Conservation (phyloP, 495 filamentous ascomycete genomes). For the Daldinia bambusicola region DNA sequence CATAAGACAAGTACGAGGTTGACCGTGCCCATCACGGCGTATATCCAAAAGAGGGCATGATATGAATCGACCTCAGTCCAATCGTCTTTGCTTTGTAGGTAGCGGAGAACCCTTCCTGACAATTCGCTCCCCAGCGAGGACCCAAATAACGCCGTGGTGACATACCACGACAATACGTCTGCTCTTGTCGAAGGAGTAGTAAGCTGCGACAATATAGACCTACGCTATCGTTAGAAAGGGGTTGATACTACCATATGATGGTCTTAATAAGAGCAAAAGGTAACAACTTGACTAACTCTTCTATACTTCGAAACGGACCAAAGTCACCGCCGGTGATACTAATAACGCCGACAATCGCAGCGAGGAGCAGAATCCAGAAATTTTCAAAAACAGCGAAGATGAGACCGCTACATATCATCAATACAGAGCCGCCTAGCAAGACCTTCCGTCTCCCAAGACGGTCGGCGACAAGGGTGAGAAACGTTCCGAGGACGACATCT, state of each 20-base stretch:
- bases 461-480: conserved; percentile 81
- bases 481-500: conserved; percentile 79
- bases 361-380: conserved; percentile 78
- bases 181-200: conserved; percentile 67
- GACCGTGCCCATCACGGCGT: conserved; percentile 71
- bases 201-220: conserved; percentile 77
- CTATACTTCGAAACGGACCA: conserved; percentile 84
- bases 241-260: too few species aligned
- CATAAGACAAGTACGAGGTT: conserved; percentile 70
- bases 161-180: conserved; percentile 86
- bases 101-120: conserved; percentile 72
- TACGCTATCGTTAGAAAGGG: conserved; percentile 24
- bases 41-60: conserved; percentile 74
- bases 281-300: conserved; percentile 61
- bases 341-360: conserved; percentile 83
- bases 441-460: conserved; percentile 73
- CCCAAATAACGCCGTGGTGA: conserved; percentile 66
- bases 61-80: conserved; percentile 72
- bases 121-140: conserved; percentile 71
- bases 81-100: conserved; percentile 56
- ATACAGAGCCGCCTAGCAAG: conserved; percentile 71
- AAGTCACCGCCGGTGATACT: conserved; percentile 85
- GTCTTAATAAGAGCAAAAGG: background rate
- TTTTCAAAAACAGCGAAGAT: conserved; percentile 74
- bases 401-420: conserved; percentile 75